Conservation (phyloP, 176 grass and related monocot species). For the Zea mays region DNA sequence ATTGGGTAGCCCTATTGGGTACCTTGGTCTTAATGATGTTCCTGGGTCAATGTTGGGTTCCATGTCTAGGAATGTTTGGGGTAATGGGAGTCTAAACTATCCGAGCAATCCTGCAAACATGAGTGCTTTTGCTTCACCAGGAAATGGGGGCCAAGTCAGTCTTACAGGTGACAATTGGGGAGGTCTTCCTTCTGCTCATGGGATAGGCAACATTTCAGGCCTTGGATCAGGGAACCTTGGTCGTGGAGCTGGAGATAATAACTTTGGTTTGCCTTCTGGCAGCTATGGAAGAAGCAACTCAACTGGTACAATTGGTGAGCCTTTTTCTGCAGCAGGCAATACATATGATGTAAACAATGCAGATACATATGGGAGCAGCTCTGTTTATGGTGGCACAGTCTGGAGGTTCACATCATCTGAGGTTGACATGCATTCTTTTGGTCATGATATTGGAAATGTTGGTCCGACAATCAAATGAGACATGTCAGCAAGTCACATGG, state of each 20-base stretch:
- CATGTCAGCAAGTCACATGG: constrained; percentile 54
- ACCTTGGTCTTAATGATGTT: constrained; percentile 60
- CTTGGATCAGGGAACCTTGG: constrained; percentile 43
- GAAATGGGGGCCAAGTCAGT: constrained; percentile 41
- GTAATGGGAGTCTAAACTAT: constrained; percentile 58
- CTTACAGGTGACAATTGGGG: constrained; percentile 50
- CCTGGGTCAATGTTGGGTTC: constrained; percentile 63
- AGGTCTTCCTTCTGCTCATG: constrained; percentile 51
- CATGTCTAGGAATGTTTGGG: constrained; percentile 73
- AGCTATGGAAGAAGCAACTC: constrained; percentile 51
- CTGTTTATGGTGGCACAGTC: constrained; percentile 58
- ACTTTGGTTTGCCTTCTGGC: constrained; percentile 48
- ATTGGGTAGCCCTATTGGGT: constrained; percentile 49
- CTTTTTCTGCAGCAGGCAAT: constrained; percentile 51
- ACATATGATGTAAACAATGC: constrained; percentile 49
- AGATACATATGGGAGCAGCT: constrained; percentile 54
- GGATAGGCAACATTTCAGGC: constrained; percentile 45
- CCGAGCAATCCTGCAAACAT: constrained; percentile 49
- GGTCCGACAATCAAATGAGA: constrained; percentile 47
- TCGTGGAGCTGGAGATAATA: constrained; percentile 46
- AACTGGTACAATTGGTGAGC: constrained; percentile 56
- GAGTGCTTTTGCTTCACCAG: constrained; percentile 61
- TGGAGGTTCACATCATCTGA: constrained; percentile 69
- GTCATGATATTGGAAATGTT: constrained; percentile 64
- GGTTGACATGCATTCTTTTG: constrained; percentile 52